phyloP scores from a whole-genome alignment of 2,329 filamentous ascomycete species.

The Neonectria coccinea region DNA sequence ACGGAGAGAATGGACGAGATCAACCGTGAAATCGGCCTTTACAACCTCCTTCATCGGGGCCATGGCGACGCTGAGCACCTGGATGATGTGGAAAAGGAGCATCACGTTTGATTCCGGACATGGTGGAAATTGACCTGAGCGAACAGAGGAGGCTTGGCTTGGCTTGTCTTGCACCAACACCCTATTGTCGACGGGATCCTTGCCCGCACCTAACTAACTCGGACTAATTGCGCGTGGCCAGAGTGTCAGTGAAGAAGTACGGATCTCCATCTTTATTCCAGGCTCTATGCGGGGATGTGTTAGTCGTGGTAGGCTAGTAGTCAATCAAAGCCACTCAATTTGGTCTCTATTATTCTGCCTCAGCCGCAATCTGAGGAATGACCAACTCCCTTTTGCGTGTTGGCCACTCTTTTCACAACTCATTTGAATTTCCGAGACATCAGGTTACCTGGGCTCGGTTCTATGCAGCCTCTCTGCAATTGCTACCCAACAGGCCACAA shows the following conservation, averaged over 20 bases:
- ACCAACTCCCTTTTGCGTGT: background rate
- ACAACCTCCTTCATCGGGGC: conserved; percentile 6
- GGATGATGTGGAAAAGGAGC: conserved; percentile 14
- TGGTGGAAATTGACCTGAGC: background rate
- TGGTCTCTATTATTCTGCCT: background rate
- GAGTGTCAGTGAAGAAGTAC: too few species aligned
- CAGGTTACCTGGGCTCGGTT: background rate
- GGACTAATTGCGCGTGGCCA: background rate
- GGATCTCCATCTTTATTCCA: background rate
- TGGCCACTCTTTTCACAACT: background rate
- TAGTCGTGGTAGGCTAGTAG: background rate
- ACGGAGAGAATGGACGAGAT: conserved; percentile 79
- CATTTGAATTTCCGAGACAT: background rate
- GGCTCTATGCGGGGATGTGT: background rate
- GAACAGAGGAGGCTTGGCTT: background rate
- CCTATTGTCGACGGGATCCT: background rate
- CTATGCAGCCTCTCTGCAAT: background rate
- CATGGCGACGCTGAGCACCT: background rate
- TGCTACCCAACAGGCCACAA: too few species aligned
- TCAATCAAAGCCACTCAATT: background rate
- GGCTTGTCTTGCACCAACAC: background rate
- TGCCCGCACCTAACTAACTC: background rate
- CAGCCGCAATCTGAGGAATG: too few species aligned
- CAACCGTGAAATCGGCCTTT: conserved; percentile 74
- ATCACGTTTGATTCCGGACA: background rate